Conservation (phyloP, 2,329 filamentous ascomycete genomes). For the Ascochyta clinopodiicola region DNA sequence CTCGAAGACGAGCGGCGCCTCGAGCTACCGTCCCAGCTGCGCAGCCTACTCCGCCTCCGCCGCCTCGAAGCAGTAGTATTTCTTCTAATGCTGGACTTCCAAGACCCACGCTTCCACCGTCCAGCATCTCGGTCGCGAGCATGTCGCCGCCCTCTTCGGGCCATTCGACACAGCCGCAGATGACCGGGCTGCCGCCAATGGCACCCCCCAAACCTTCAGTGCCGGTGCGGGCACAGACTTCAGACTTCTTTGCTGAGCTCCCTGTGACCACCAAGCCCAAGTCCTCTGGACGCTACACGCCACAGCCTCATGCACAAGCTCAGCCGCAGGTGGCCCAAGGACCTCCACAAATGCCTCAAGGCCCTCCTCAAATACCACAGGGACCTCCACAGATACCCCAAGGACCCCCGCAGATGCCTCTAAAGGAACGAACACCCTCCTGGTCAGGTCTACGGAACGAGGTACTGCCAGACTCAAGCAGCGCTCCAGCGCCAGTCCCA, state of each 20-base stretch:
- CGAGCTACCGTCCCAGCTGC: slow-evolving; percentile 35
- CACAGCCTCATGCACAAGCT: slow-evolving; percentile 39
- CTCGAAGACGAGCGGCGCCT: slow-evolving; percentile 61
- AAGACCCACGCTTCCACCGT: slow-evolving; percentile 33
- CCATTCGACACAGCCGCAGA: slow-evolving; percentile 44
- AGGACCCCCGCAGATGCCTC: slow-evolving; percentile 27
- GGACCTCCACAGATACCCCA: slow-evolving; percentile 21
- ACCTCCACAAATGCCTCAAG: slow-evolving; percentile 33
- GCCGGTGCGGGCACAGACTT: slow-evolving; percentile 38
- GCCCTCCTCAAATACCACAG: slow-evolving; percentile 35
- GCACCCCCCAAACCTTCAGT: slow-evolving; percentile 35
- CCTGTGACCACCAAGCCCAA: slow-evolving; percentile 53
- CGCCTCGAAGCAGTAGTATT: slow-evolving; percentile 69
- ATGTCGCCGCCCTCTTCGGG: slow-evolving; percentile 51
- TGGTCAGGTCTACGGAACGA: slow-evolving; percentile 47
- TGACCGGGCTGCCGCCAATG: slow-evolving; percentile 36
- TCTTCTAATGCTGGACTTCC: slow-evolving; percentile 27
- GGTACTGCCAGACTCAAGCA: slow-evolving; percentile 35
- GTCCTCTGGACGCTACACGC: slow-evolving; percentile 48
- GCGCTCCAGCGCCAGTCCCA: slow-evolving; percentile 32
- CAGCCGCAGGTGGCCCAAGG: slow-evolving; percentile 32
- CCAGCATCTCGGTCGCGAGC: slow-evolving; percentile 43
- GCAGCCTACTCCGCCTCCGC: slow-evolving; percentile 59
- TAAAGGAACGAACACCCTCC: slow-evolving; percentile 45
- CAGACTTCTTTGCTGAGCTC: slow-evolving; percentile 58